Evolutionary conservation across 768 basidiomycete species (phyloP), one percentile per base, ranked within the genome.

Genomic region (button mushroom (Agaricus bisporus)): DNA sequence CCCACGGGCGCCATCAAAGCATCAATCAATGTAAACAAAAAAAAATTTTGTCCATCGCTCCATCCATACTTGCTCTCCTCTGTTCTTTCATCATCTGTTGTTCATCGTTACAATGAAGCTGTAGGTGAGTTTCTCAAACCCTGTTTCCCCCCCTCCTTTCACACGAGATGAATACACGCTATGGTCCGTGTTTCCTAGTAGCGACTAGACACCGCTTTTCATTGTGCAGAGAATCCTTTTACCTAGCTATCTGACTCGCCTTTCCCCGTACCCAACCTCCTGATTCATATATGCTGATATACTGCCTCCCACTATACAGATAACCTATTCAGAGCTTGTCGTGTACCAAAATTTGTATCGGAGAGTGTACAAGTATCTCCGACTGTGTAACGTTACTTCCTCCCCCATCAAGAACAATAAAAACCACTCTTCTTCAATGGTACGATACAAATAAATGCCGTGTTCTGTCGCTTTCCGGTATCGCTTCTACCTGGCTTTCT

Each of bases 121-220:
- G 11, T 28, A 48, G 45, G 51, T 48, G 25, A 46, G 53, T 41
- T n/a, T 7, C 4, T 44, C 41, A 14, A 22, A 26, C 14, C 26
- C 18, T 49, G 41, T 18, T 20, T 43, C 35, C 45, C 37, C 60
- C 57, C 54, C 54, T 60, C 55, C 46, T 55, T 60, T 62, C 60
- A 54, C 49, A 55, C 58, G 64, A 32, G 85, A 91, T 88, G 88
- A 89, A 69, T 70, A 58, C 66, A 59, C 67, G 87, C 87, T 88
- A 88, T 91, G 91, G 90, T 92, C 89, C 90, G 90, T 91, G 89
- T 91, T 91, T 88, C 90, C 81, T 84, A 91, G 87, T 83, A 81
- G 86, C 83, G 88, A 83, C 76, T 86, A 93, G 90, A 91, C 86
- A 88, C 80, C 88, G 85, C 86, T 82, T 80, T 71, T 72, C 71